phyloP scores from a whole-genome alignment of 768 basidiomycete species.

The Kwoniella mangroviensis region DNA sequence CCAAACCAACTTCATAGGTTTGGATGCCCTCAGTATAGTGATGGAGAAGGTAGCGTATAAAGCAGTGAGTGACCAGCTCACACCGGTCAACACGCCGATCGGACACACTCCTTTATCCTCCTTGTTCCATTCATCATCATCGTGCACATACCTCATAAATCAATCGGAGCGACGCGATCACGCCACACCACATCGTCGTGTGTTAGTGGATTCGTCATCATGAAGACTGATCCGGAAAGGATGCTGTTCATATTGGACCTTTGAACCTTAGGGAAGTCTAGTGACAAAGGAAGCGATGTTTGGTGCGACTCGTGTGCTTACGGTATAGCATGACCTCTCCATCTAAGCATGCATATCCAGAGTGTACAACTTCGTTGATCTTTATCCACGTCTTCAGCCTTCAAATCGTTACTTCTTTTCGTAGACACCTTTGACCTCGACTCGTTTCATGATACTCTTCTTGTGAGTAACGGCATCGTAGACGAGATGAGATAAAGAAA shows the following conservation, averaged over 20 bases:
- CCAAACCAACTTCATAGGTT: no score
- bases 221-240: background rate
- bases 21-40: no score
- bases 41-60: no score
- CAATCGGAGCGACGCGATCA: background rate
- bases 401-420: slow-evolving; percentile 3
- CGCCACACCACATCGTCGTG: background rate
- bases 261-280: background rate
- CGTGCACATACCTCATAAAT: background rate
- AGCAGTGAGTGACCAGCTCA: background rate
- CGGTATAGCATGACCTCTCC: background rate
- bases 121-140: background rate
- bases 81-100: background rate
- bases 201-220: background rate
- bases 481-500: slow-evolving; percentile 78
- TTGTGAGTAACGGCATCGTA: slow-evolving; percentile 56
- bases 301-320: background rate
- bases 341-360: background rate
- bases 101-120: background rate
- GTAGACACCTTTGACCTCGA: slow-evolving; percentile 21
- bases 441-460: slow-evolving; percentile 56
- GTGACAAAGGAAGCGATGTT: background rate
- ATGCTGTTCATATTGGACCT: background rate
- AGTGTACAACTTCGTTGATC: background rate
- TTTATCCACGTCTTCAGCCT: background rate